Conservation (phyloP, 805 yeast species). For the Candida alai region DNA sequence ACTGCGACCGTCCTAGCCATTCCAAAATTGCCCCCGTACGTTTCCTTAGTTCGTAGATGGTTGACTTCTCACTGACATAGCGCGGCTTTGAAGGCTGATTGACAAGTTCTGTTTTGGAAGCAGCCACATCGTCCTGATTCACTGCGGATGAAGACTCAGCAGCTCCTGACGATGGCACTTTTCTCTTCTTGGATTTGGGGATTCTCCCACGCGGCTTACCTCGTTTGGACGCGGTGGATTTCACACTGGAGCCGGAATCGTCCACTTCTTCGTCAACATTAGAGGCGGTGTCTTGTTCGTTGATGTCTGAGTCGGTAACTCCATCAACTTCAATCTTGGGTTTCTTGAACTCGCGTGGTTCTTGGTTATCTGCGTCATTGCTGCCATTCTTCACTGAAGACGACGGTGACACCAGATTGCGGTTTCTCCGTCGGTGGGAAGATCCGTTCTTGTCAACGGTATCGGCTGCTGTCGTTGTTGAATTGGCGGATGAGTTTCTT, state of each 20-base stretch:
- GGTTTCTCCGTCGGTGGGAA: not conserved
- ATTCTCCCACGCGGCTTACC: constrained; percentile 12
- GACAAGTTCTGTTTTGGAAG: constrained; percentile 43
- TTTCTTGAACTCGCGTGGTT: constrained; percentile 9
- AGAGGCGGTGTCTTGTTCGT: constrained; percentile 12
- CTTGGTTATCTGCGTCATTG: constrained; percentile 9
- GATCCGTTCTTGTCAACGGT: constrained; percentile 1
- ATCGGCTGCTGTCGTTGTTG: constrained; percentile 1
- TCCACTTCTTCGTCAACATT: constrained; percentile 11
- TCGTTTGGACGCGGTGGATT: constrained; percentile 9
- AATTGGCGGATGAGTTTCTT: not conserved
- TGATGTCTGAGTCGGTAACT: constrained; percentile 12
- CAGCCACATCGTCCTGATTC: constrained; percentile 4
- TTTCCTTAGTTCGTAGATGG: constrained; percentile 79
- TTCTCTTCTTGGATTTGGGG: constrained; percentile 11
- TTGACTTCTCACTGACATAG: constrained; percentile 69
- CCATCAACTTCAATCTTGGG: constrained; percentile 9
- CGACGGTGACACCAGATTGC: not conserved
- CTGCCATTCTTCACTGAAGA: not conserved
- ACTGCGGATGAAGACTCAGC: constrained; percentile 3
- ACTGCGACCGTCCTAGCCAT: constrained; percentile 82
- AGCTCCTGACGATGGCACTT: constrained; percentile 6
- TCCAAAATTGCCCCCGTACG: constrained; percentile 88
- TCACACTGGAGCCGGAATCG: too few relatives aligned
- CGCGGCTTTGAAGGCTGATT: constrained; percentile 81